phyloP scores from a whole-genome alignment of 202 grass and related monocot species.

The Setaria viridis region DNA sequence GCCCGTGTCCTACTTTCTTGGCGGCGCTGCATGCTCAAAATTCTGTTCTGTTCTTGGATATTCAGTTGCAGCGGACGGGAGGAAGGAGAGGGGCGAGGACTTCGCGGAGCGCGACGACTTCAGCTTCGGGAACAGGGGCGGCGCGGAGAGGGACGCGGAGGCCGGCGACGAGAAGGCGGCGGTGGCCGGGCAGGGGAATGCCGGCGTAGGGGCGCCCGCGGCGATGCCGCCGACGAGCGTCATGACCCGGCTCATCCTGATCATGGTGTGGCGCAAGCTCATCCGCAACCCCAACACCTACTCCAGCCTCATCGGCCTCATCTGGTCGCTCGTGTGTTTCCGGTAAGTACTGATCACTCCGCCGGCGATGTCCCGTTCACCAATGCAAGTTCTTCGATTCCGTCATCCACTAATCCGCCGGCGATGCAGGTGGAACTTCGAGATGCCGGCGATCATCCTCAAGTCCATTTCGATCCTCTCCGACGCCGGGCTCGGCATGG shows the following conservation, averaged over 20 bases:
- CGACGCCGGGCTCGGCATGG: conserved; percentile 98
- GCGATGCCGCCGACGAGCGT: conserved; percentile 96
- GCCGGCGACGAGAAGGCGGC: conserved; percentile 69
- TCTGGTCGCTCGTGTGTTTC: conserved; percentile 98
- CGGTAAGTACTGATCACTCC: conserved; percentile 13
- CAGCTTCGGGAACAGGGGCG: conserved; percentile 79
- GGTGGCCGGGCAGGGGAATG: conserved; percentile 31
- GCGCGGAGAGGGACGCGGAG: conserved; percentile 57
- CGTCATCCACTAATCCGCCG: background rate
- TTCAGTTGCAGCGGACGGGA: conserved; percentile 55
- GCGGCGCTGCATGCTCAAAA: too few relatives aligned
- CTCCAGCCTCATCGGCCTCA: conserved; percentile 90
- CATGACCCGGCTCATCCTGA: conserved; percentile 94
- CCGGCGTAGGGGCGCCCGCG: conserved; percentile 26
- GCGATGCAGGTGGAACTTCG: conserved; percentile 70
- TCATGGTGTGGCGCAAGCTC: conserved; percentile 99
- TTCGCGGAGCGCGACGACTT: conserved; percentile 75
- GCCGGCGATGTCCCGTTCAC: background rate
- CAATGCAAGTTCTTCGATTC: background rate
- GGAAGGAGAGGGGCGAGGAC: conserved; percentile 65
- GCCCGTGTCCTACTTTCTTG: too few relatives aligned
- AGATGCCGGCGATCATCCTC: conserved; percentile 91
- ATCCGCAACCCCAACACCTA: conserved; percentile 99
- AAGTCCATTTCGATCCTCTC: conserved; percentile 96
- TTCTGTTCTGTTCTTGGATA: background rate